Evolutionary conservation across 208 protist species (phyloP).

Genomic region (Vickermania spadyakhi): DNA sequence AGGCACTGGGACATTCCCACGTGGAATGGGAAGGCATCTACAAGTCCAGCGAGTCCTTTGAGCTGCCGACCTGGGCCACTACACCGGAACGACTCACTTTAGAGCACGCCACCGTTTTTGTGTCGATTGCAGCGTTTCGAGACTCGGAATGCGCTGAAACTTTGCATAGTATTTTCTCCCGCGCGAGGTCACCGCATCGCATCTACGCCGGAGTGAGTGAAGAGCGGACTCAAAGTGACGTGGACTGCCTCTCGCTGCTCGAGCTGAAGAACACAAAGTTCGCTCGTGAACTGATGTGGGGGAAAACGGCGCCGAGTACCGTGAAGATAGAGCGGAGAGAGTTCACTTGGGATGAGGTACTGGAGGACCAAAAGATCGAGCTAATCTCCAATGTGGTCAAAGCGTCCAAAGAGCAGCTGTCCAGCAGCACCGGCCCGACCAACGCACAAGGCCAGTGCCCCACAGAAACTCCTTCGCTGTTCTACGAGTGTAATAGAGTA

Average conservation of each 20-base stretch:
- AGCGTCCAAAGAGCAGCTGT: too few species aligned
- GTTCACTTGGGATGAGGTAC: constrained; percentile 1
- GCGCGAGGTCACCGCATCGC: constrained; percentile 31
- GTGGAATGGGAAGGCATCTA: constrained; percentile 10
- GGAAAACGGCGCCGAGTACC: constrained; percentile 6
- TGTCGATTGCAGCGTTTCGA: constrained; percentile 81
- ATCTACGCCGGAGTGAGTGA: constrained; percentile 86
- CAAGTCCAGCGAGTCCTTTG: too few species aligned
- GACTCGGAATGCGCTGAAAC: constrained; percentile 85
- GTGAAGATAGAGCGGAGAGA: not conserved
- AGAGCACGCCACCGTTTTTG: constrained; percentile 70
- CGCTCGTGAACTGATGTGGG: constrained; percentile 17
- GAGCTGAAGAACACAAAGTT: not conserved
- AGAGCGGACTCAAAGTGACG: constrained; percentile 23
- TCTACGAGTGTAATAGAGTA: too few species aligned
- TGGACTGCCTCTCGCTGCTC: constrained; percentile 19
- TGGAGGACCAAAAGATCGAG: too few species aligned
- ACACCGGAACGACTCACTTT: constrained; percentile 16
- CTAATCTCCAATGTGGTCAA: too few species aligned
- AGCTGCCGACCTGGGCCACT: constrained; percentile 22
- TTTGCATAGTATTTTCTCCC: constrained; percentile 49
- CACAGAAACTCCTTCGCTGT: too few species aligned
- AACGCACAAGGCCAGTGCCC: too few species aligned
- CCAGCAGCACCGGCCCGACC: too few species aligned
- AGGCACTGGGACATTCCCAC: constrained; percentile 4